Conservation (phyloP, 305 asterid genomes). For the Ruellia speciosa region DNA sequence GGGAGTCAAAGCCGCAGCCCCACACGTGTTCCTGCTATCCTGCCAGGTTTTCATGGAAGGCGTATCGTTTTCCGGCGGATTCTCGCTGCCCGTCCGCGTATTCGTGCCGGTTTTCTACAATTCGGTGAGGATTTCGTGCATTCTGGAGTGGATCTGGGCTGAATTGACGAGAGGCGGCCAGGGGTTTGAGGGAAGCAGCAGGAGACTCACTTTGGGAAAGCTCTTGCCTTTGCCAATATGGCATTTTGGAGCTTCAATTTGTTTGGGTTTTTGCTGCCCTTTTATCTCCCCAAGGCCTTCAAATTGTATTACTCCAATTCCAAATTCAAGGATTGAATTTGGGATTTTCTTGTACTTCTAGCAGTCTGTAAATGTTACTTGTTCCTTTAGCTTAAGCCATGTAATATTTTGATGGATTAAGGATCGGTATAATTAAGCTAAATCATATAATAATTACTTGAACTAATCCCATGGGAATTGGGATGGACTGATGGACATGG, state of each 20-base stretch:
- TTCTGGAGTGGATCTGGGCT: conserved; percentile 45
- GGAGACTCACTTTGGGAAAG: conserved; percentile 45
- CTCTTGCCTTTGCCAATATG: conserved; percentile 51
- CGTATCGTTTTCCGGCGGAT: conserved; percentile 30
- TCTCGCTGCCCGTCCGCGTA: conserved; percentile 53
- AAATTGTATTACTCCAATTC: conserved; percentile 38
- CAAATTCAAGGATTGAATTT: conserved; percentile 22
- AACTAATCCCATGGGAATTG: too few species aligned
- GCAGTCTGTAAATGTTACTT: too few species aligned
- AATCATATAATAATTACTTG: too few species aligned
- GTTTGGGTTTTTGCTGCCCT: conserved; percentile 66
- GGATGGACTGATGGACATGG: too few species aligned
- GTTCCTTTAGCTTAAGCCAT: too few species aligned
- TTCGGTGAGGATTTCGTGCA: conserved; percentile 45
- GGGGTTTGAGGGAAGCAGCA: conserved; percentile 21
- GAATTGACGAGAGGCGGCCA: conserved; percentile 39
- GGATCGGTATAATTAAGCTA: too few species aligned
- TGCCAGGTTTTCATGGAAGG: conserved; percentile 81
- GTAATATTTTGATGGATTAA: too few species aligned
- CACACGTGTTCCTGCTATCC: conserved; percentile 63
- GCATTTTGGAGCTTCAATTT: conserved; percentile 66
- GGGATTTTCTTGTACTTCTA: too few species aligned
- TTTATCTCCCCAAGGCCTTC: conserved; percentile 65
- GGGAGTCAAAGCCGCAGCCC: conserved; percentile 60
- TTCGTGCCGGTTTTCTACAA: conserved; percentile 64